phyloP scores from a whole-genome alignment of 2,329 filamentous ascomycete species.

The Penicillium olsonii region DNA sequence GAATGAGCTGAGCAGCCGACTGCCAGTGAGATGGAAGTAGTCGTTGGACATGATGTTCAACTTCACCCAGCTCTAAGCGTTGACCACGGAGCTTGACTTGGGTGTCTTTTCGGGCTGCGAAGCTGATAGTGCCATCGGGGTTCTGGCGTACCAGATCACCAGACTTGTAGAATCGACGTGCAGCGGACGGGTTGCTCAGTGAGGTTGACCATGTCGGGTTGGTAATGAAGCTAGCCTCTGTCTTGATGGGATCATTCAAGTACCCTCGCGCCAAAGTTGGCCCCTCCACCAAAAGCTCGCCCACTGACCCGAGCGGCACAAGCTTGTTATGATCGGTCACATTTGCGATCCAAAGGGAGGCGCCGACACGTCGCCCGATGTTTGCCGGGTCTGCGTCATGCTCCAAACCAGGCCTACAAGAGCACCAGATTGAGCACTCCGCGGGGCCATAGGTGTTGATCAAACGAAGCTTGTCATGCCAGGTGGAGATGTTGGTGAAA shows the following conservation, averaged over 20 bases:
- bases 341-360: not conserved
- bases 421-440: not conserved
- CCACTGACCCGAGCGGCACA: not conserved
- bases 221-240: not conserved
- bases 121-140: not conserved
- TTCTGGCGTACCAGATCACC: conserved; percentile 12
- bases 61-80: conserved; percentile 56
- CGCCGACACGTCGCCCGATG: not conserved
- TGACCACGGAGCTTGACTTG: conserved; percentile 64
- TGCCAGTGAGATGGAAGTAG: no score
- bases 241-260: not conserved
- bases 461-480: no score
- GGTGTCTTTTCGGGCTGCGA: conserved; percentile 57
- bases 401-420: not conserved
- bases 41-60: conserved; percentile 23
- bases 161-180: not conserved
- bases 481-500: no score
- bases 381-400: not conserved
- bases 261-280: not conserved
- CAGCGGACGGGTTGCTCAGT: no score
- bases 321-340: not conserved
- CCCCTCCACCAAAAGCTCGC: not conserved
- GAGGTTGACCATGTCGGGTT: no score
- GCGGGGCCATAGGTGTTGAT: not conserved
- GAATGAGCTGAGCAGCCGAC: no score